Conservation (phyloP, 257 asterid species). For the Solanum virginianum region DNA sequence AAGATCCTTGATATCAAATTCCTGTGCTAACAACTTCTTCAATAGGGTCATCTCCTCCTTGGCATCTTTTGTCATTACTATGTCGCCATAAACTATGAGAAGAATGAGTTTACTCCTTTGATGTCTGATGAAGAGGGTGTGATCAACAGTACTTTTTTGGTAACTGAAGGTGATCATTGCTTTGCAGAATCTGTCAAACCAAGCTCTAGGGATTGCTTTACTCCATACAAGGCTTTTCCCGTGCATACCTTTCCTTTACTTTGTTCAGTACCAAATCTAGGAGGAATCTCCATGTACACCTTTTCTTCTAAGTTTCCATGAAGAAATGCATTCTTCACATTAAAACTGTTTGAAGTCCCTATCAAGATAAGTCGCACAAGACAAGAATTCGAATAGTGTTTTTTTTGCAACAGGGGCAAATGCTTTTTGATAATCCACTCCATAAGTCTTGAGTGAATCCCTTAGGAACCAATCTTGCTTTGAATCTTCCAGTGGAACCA, state of each 20-base stretch:
- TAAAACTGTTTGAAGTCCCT: neutral
- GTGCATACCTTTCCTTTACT: neutral
- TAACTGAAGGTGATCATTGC: neutral
- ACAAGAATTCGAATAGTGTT: neutral
- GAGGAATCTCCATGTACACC: neutral
- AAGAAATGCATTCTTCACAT: neutral
- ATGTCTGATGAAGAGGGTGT: neutral
- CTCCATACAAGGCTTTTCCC: neutral
- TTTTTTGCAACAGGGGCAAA: neutral
- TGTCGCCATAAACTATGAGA: neutral
- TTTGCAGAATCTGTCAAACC: neutral
- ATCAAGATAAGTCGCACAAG: neutral
- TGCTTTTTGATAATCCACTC: neutral
- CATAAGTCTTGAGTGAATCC: no score
- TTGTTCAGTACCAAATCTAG: neutral
- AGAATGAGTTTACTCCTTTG: neutral
- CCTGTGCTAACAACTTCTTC: neutral
- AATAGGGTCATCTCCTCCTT: neutral
- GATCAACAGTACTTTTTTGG: neutral
- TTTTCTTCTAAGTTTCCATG: neutral
- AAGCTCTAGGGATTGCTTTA: neutral
- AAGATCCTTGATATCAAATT: neutral
- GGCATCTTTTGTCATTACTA: neutral
- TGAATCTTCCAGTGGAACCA: neutral
- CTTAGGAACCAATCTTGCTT: neutral